phyloP scores from a whole-genome alignment of 179 eudicot genomes.

The Spinacia oleracea region DNA sequence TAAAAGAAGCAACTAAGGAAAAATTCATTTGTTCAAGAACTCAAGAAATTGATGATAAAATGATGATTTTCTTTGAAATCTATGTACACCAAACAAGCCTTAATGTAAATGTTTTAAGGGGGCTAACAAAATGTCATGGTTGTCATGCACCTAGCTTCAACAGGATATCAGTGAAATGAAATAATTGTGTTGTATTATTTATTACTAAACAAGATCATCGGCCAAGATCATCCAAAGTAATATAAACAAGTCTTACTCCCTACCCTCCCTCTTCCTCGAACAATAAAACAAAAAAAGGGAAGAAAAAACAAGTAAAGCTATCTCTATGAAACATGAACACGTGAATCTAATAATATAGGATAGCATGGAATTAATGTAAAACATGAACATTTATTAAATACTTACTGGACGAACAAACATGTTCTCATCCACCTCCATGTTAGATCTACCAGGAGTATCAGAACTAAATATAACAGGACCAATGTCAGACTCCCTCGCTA shows the following conservation, averaged over 20 bases:
- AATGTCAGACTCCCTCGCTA: slow-evolving; percentile 57
- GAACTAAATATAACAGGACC: slow-evolving; percentile 43
- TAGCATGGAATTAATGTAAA: not conserved
- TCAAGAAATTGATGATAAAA: not conserved
- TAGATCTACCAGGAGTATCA: slow-evolving; percentile 54
- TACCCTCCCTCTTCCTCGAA: not conserved
- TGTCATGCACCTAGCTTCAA: not conserved
- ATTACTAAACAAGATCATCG: not conserved
- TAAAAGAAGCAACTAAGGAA: slow-evolving; percentile 11
- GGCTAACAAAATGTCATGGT: not conserved
- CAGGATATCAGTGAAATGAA: not conserved
- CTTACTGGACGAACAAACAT: slow-evolving; percentile 47
- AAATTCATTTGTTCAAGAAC: slow-evolving; percentile 3
- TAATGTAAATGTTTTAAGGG: not conserved
- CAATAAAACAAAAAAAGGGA: not conserved
- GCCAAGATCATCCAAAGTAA: not conserved
- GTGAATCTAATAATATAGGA: no score
- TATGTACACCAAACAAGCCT: not conserved
- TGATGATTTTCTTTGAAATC: not conserved
- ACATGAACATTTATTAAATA: not conserved
- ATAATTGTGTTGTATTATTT: not conserved
- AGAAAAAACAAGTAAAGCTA: not conserved
- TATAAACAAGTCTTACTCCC: not conserved
- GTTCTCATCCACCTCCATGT: slow-evolving; percentile 92
- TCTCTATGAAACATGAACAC: not conserved